phyloP scores from a whole-genome alignment of 768 basidiomycete species.

The Grammothele lineata region DNA sequence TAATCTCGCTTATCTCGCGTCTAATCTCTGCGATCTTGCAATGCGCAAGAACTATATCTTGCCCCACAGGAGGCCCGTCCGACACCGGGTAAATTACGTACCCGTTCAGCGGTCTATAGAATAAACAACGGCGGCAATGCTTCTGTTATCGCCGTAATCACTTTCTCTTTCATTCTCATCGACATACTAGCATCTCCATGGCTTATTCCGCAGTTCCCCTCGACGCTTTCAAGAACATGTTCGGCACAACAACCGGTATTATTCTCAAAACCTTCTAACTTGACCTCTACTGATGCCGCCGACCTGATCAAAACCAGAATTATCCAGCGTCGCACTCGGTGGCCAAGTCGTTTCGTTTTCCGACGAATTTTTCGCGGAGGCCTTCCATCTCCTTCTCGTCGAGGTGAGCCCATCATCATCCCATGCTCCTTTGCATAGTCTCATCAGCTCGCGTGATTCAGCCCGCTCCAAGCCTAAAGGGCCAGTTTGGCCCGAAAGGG shows the following conservation, averaged over 20 bases:
- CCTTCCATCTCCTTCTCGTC: slow-evolving; percentile 75
- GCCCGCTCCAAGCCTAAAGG: slow-evolving; percentile 87
- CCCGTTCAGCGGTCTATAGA: too few species aligned
- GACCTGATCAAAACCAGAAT: slow-evolving; percentile 45
- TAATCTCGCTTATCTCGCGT: slow-evolving; percentile 3
- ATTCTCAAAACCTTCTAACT: too few species aligned
- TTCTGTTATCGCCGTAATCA: too few species aligned
- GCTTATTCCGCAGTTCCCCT: slow-evolving; percentile 40
- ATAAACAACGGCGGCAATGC: too few species aligned
- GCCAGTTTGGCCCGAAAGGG: slow-evolving; percentile 96
- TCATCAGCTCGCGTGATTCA: slow-evolving; percentile 30
- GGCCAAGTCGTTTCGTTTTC: slow-evolving; percentile 72
- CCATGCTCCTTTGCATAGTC: neutral
- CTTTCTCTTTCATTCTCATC: too few species aligned
- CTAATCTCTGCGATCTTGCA: slow-evolving; percentile 3
- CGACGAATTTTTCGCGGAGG: slow-evolving; percentile 95
- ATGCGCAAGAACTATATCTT: neutral
- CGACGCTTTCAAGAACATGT: slow-evolving; percentile 42
- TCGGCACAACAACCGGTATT: slow-evolving; percentile 49
- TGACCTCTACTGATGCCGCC: too few species aligned
- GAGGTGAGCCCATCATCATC: slow-evolving; percentile 45
- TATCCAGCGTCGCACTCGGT: slow-evolving; percentile 84
- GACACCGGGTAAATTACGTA: too few species aligned
- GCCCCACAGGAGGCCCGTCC: too few species aligned
- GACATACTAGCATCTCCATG: slow-evolving; percentile 30